Conservation (phyloP, 148 eudicot genomes). For the Mesembryanthemum crystallinum region DNA sequence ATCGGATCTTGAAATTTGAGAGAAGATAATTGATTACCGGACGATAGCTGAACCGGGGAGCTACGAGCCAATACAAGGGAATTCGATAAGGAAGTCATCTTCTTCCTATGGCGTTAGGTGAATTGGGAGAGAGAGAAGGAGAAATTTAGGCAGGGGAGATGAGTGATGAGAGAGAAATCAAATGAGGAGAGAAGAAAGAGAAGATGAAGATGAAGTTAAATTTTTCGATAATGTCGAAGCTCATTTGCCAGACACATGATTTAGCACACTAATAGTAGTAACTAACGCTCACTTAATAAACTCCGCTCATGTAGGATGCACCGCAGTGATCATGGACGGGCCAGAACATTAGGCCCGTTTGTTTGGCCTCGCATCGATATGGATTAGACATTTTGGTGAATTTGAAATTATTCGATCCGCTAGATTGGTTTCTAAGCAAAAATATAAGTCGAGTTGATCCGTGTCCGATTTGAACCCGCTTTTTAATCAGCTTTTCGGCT, state of each 20-base stretch:
- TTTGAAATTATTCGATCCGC: no score
- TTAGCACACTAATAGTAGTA: not conserved
- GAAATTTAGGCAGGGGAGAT: not conserved
- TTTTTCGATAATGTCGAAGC: constrained; percentile 37
- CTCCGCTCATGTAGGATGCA: no score
- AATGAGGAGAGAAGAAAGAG: not conserved
- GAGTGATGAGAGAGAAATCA: not conserved
- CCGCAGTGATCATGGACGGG: no score
- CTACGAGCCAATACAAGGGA: constrained; percentile 35
- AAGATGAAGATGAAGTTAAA: not conserved
- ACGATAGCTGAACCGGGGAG: constrained; percentile 32
- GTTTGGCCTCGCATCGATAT: no score
- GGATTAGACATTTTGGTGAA: no score
- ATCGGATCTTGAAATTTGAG: not conserved
- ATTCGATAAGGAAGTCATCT: constrained; percentile 44
- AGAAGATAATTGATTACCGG: constrained; percentile 34
- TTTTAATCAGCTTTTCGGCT: no score
- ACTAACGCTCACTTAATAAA: no score
- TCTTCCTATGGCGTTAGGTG: no score
- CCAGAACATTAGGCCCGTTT: no score
- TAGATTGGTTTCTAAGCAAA: no score
- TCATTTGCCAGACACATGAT: not conserved
- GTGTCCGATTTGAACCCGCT: no score
- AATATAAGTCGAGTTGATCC: no score
- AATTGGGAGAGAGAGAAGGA: not conserved